A percentile compares a stretch with the other conserved stretches of the same genome.
Evolutionary conservation across 306 rosid genomes (phyloP).

Genomic region (Pueraria montana): DNA sequence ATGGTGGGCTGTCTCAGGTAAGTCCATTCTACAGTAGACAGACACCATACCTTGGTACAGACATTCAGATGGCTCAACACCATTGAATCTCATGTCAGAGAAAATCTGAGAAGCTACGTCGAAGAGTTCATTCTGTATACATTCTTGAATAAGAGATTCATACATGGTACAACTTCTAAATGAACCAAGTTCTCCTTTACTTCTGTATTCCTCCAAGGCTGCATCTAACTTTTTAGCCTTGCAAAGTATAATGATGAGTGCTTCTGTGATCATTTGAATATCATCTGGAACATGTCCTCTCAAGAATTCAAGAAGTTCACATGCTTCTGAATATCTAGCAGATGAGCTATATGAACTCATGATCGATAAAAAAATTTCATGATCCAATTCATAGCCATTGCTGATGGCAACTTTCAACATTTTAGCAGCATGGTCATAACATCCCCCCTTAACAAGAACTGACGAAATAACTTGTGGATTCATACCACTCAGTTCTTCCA

Average conservation of each 20-base stretch:
- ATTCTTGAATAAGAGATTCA: conserved; percentile 79
- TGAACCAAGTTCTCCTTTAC: conserved; percentile 64
- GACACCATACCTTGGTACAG: conserved; percentile 74
- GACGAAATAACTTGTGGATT: conserved; percentile 83
- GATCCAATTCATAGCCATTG: conserved; percentile 75
- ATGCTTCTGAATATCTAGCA: conserved; percentile 85
- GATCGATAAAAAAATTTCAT: conserved; percentile 76
- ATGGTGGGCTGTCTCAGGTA: conserved; percentile 91
- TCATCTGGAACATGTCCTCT: conserved; percentile 68
- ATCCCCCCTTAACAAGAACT: conserved; percentile 82
- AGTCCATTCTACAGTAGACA: conserved; percentile 72
- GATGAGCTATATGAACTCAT: conserved; percentile 81
- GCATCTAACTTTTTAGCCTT: conserved; percentile 76
- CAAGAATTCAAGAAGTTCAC: conserved; percentile 86
- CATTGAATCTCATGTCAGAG: conserved; percentile 86
- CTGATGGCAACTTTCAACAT: conserved; percentile 78
- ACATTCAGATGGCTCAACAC: conserved; percentile 70
- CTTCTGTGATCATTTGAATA: conserved; percentile 77
- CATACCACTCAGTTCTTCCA: conserved; percentile 73
- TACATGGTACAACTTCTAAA: conserved; percentile 72
- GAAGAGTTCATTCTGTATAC: conserved; percentile 72
- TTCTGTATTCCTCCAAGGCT: conserved; percentile 79
- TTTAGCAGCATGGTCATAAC: conserved; percentile 82
- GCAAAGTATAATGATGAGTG: conserved; percentile 79
- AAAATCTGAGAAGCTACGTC: conserved; percentile 82